A percentile compares a stretch with the other conserved stretches of the same genome.
These are phyloP conservation scores for Pythium grandisporangium DNA, from an alignment of 352 stramenopile species.

Conservation along the genomic window DNA sequence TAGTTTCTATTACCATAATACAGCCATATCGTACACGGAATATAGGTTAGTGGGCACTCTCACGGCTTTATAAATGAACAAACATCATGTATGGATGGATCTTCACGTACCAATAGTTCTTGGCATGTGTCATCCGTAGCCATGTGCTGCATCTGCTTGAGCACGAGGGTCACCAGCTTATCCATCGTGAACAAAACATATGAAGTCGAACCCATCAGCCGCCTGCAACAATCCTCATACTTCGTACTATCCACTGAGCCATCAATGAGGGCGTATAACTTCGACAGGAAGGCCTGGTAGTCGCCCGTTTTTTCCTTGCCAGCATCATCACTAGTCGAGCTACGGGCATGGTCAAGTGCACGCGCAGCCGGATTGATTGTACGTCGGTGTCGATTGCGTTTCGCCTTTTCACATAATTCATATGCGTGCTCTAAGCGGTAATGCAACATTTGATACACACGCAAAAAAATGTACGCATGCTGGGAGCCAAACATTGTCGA, in stretches of 20 bases:
- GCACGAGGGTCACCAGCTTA: conserved; percentile 74
- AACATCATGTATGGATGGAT: too few relatives aligned
- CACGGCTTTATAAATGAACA: too few relatives aligned
- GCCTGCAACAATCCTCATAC: conserved; percentile 86
- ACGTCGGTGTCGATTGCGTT: conserved; percentile 77
- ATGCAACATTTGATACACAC: conserved; percentile 85
- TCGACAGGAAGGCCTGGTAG: conserved; percentile 82
- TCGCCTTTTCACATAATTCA: conserved; percentile 81
- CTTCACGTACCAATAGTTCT: conserved; percentile 35
- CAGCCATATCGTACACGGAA: too few relatives aligned
- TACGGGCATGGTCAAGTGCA: conserved; percentile 63
- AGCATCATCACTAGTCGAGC: conserved; percentile 31
- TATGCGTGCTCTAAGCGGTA: conserved; percentile 74
- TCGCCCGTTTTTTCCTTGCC: conserved; percentile 73
- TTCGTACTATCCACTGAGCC: conserved; percentile 80
- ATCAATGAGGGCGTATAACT: conserved; percentile 82
- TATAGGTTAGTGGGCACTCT: too few relatives aligned
- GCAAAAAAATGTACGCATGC: conserved; percentile 84
- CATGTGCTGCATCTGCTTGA: conserved; percentile 87
- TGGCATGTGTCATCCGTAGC: conserved; percentile 73
- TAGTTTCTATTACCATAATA: conserved; percentile 24
- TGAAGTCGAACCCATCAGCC: conserved; percentile 83
- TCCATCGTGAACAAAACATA: conserved; percentile 92
- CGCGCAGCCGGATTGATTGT: conserved; percentile 81
- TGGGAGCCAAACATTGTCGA: conserved; percentile 74